Base-by-base conservation (phyloP, 2,329 filamentous ascomycete species). In the Fusarium hostae region DNA sequence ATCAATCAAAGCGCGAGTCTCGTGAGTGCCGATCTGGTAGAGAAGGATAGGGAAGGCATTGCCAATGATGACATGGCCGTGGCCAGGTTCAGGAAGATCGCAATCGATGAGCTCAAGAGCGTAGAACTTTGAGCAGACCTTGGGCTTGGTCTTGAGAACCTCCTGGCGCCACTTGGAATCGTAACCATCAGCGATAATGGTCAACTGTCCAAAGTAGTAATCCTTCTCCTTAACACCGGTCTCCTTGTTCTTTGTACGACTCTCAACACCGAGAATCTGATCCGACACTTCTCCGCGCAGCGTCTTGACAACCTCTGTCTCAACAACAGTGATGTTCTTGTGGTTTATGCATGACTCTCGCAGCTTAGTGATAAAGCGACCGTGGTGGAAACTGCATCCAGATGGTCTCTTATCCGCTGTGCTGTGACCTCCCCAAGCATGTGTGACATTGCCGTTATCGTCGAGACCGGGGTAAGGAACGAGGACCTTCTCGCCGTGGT, bases 91-190 rank as follows among this genome's bases (percentile, higher is more conserved):
- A 4, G 94, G 94, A 13, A 98, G 88, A 28, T 91, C 87, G 62
- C 93, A 94, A 80, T 98, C 95, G 78, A 96, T 93, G 70, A 99
- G 88, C 81, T 99, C 95, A 37, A 99, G 88, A 15, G 92, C 96
- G 84, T 93, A 98, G 84, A 99, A 99, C 82, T 94, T 96, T 77
- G 92, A 95, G 85, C 93, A 98, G 84, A 99, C 98, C 82, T 94
- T 95, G 76, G 92, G 95, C 77, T 91, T 91, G 63, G 88, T 86
- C 32, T 85, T 83, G 64, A 95, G 89, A 78, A 93, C 90, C 70
- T 92, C 86, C 81, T 95, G 95, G 74, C 96, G 91, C 84, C 98
- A 98, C 78, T 92, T 95, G 78, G 94, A 97, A 63, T 90, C 90
- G 81, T 98, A 99, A 68, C 96, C 96, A 82, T 99, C 95, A 54